Base-by-base conservation (phyloP, 805 yeast genomes). In the Candida nitratophila region DNA sequence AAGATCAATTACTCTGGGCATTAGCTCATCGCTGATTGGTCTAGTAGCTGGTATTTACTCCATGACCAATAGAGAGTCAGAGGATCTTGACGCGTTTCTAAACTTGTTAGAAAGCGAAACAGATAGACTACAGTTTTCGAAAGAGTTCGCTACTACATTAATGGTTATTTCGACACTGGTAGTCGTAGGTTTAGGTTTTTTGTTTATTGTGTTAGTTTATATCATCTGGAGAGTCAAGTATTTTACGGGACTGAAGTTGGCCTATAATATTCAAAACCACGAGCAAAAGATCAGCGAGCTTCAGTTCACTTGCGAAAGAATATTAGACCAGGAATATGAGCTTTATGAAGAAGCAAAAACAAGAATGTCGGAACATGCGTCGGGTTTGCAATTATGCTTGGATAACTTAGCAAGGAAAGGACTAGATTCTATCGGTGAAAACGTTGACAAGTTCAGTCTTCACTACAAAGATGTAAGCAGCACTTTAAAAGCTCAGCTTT, bases 271-370 rank as follows among this genome's bases (percentile, higher is more conserved):
- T 11, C 27, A 3, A n/a, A 30, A 44, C 22, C 51, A 50, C 20
- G 51, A 52, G 17, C 36, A 46, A 8, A 30, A 53, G 12, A 27
- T 52, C 2, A 43, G 49, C 32, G 44, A 42, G 19, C 29, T 50
- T 10, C 50, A 50, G 37, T 47, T 47, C 32, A 42, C 53, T 1
- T 49, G 51, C 14, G 51, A 44, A 29, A 40, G 51, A 16, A 40
- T 52, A 16, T 38, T 51, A 16, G 47, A 47, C 16, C 44, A 47
- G n/a, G 56, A 53, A 21, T 52, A 50, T 15, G 56, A 52, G 14
- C 37, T 50, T 8, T 48, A 50, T 22, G 38, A 24, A 24, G 43
- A 44, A 16, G 6, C n/a, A 10, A 15, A 37, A 37, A 22, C 10
- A 36, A 9, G 4, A 7, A 21, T 37, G 41, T 21, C 43, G 44